Evolutionary conservation across 2,329 filamentous ascomycete genomes (phyloP), one percentile per base, ranked within the genome.

Genomic region (Cryphonectria carpinicola): DNA sequence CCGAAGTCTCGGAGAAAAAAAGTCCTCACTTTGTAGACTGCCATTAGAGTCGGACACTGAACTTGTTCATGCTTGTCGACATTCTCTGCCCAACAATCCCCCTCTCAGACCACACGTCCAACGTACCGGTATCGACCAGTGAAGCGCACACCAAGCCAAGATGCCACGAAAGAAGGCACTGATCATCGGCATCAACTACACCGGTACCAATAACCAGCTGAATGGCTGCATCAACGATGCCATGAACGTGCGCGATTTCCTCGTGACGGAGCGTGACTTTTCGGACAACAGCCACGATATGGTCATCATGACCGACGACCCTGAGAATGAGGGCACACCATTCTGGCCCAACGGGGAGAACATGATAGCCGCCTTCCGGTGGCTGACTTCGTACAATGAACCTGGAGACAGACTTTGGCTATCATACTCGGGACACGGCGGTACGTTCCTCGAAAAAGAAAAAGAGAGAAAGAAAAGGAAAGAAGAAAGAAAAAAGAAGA

Each of bases 361-460:
- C 74, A 77, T 82, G 67, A 69, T 81, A 54, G 84, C 84, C 2
- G 87, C 87, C 4, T 87, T 89, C 78, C 81, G 86, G 68, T 89
- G 88, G 87, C 82, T 90, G 2, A 84, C 89, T 61, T 82, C 79
- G 37, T 74, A 75, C 46, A 81, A 81, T 49, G 82, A 86, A 68
- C 84, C 87, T 0, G 83, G 84, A 13, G 85, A 85, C 69, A 82
- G 80, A 11, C 78, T 86, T 25, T 89, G 88, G 80, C 77, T 89
- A 65, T 87, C 88, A 73, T 90, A 89, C 74, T 87, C 85, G 0
- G 88, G 88, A 1, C 88, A 90, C 72, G 88, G 88, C 67, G 84
- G 87, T 58, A 61, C 46, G 72, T 41, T 7, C 3, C 52, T 22
- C n/a, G 69, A 43, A 32, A 6, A 17, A n/a, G 13, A 7, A 32